phyloP scores from a whole-genome alignment of 352 stramenopile genomes.

The Phytophthora podocarpi region DNA sequence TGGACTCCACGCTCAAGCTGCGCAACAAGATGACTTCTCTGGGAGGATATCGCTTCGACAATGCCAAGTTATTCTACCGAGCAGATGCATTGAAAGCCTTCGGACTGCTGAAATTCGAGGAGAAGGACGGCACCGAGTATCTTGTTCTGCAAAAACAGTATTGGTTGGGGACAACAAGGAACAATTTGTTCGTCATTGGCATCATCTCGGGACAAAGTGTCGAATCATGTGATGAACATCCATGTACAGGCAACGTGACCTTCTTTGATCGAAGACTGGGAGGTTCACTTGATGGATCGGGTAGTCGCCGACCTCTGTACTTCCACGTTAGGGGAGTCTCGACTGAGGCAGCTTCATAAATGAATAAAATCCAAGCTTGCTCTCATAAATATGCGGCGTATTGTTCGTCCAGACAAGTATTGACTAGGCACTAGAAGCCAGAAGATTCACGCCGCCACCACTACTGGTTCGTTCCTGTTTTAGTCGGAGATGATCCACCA shows the following conservation, averaged over 20 bases:
- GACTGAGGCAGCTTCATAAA: background rate
- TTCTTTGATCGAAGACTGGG: slow-evolving; percentile 21
- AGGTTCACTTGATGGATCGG: slow-evolving; percentile 1
- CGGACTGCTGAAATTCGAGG: slow-evolving; percentile 22
- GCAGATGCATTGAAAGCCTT: slow-evolving; percentile 24
- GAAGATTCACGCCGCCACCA: slow-evolving; percentile 9
- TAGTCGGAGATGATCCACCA: slow-evolving; percentile 50
- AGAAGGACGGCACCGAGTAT: slow-evolving; percentile 19
- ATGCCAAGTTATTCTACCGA: slow-evolving; percentile 19
- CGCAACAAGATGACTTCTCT: slow-evolving; percentile 27
- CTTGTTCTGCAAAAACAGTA: slow-evolving; percentile 26
- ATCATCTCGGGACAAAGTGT: slow-evolving; percentile 14
- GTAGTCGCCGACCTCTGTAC: slow-evolving; percentile 11
- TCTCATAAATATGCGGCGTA: background rate
- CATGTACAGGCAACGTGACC: slow-evolving; percentile 12
- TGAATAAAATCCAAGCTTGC: too few species aligned
- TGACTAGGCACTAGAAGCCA: slow-evolving; percentile 2
- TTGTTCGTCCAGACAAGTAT: background rate
- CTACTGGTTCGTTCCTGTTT: slow-evolving; percentile 38
- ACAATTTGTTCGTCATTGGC: slow-evolving; percentile 32
- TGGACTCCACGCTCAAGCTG: slow-evolving; percentile 20
- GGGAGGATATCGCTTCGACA: slow-evolving; percentile 21
- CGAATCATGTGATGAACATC: slow-evolving; percentile 17
- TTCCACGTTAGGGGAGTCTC: slow-evolving; percentile 8
- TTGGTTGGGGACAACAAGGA: slow-evolving; percentile 12